Conservation (phyloP, 257 asterid genomes). For the Petunia axillaris region DNA sequence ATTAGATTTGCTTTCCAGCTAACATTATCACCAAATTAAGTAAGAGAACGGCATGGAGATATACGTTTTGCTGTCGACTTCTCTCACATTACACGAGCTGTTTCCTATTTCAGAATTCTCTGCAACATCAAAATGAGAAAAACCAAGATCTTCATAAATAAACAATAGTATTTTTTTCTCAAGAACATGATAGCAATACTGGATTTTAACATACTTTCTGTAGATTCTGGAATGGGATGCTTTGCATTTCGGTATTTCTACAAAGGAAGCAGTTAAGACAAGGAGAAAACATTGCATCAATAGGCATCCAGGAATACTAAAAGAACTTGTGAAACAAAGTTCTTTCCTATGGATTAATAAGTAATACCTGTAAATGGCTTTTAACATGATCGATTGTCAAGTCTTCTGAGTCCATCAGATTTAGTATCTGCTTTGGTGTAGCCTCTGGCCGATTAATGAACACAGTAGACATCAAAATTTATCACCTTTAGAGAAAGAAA, state of each 20-base stretch:
- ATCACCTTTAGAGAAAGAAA: background rate
- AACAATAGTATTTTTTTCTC: background rate
- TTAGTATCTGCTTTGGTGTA: slow-evolving; percentile 89
- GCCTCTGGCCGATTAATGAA: slow-evolving; percentile 59
- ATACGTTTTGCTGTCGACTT: slow-evolving; percentile 57
- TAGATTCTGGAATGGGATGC: slow-evolving; percentile 52
- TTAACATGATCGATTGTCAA: slow-evolving; percentile 90
- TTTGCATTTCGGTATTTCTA: slow-evolving; percentile 88
- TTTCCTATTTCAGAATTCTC: slow-evolving; percentile 59
- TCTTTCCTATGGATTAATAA: background rate
- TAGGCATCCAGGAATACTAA: slow-evolving; percentile 15
- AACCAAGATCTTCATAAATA: background rate
- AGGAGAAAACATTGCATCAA: background rate
- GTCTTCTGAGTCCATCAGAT: slow-evolving; percentile 81
- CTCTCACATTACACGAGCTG: slow-evolving; percentile 35
- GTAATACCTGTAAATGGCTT: slow-evolving; percentile 87
- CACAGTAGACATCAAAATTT: background rate
- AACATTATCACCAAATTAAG: background rate
- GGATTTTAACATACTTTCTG: slow-evolving; percentile 51
- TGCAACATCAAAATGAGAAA: slow-evolving; percentile 29
- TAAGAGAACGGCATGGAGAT: background rate
- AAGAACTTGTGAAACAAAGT: background rate
- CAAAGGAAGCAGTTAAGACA: slow-evolving; percentile 16
- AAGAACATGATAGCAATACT: background rate
- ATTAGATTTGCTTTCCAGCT: background rate